A percentile compares a stretch with the other conserved stretches of the same genome.
Evolutionary conservation across 2,329 filamentous ascomycete species (phyloP).

Genomic region (Teratosphaeria viscida): DNA sequence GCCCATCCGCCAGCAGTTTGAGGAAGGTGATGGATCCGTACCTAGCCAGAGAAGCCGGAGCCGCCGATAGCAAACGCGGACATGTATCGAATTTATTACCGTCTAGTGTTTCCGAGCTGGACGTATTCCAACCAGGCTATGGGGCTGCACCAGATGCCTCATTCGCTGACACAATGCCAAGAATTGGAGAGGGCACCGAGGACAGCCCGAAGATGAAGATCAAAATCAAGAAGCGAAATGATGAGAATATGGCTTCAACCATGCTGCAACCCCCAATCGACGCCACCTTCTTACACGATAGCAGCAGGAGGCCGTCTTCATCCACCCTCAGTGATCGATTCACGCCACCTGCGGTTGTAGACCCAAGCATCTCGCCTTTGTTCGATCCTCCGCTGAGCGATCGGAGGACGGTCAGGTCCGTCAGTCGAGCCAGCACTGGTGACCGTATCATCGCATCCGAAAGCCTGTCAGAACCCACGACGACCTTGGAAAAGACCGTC

Average conservation of each 20-base stretch:
- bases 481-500: neutral
- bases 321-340: constrained; percentile 11
- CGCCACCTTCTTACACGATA: constrained; percentile 42
- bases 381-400: constrained; percentile 7
- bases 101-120: constrained; percentile 28
- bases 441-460: constrained; percentile 18
- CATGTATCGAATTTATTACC: constrained; percentile 19
- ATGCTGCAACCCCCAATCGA: constrained; percentile 41
- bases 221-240: constrained; percentile 27
- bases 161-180: constrained; percentile 40
- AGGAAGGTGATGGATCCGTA: constrained; percentile 83
- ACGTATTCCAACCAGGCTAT: constrained; percentile 66
- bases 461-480: neutral
- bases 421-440: constrained; percentile 23
- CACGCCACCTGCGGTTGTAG: constrained; percentile 4
- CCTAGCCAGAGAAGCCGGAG: constrained; percentile 33
- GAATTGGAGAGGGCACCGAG: constrained; percentile 38
- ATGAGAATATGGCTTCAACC: constrained; percentile 7
- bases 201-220: constrained; percentile 30
- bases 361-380: constrained; percentile 16
- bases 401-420: constrained; percentile 2
- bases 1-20: constrained; percentile 61
- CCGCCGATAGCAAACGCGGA: constrained; percentile 3
- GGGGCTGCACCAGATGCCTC: constrained; percentile 60
- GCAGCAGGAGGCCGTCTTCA: constrained; percentile 22